A percentile compares a stretch with the other conserved stretches of the same genome.
phyloP scores from a whole-genome alignment of 768 basidiomycete genomes.

The Mycena maculata region DNA sequence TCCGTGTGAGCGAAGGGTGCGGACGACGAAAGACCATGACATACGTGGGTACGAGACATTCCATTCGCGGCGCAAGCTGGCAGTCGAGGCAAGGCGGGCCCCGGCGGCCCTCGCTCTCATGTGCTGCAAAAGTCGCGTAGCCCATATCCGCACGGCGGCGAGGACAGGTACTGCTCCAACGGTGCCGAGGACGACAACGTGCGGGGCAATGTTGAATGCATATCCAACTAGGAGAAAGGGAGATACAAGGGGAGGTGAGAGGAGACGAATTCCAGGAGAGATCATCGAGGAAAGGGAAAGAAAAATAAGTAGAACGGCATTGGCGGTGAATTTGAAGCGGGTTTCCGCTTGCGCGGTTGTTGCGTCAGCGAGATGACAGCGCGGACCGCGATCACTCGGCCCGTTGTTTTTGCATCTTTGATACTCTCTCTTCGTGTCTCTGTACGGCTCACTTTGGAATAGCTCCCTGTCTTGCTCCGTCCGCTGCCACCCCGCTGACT shows the following conservation, averaged over 20 bases:
- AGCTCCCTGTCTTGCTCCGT: no score
- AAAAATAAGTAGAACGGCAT: neutral
- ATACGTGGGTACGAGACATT: constrained; percentile 17
- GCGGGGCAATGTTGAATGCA: neutral
- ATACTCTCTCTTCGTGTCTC: no score
- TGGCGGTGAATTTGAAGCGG: neutral
- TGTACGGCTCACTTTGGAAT: no score
- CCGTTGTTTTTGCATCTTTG: no score
- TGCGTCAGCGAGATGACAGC: constrained; percentile 3
- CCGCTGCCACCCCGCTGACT: no score
- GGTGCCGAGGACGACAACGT: neutral
- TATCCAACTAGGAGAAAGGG: neutral
- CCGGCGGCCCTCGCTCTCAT: neutral
- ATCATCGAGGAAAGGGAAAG: neutral
- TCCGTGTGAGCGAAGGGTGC: neutral
- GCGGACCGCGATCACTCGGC: no score
- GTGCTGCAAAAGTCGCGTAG: neutral
- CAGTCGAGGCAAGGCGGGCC: constrained; percentile 9
- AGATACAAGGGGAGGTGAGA: neutral
- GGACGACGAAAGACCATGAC: neutral
- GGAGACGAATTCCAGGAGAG: constrained; percentile 5
- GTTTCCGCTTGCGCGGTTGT: constrained; percentile 7
- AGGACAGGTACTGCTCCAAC: neutral
- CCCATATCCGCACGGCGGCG: neutral
- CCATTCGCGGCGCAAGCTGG: constrained; percentile 6